Percentiles rank a stretch among this genome's conserved stretches.
Conservation (phyloP, 2,329 filamentous ascomycete species). For the Verticillium alfalfae region DNA sequence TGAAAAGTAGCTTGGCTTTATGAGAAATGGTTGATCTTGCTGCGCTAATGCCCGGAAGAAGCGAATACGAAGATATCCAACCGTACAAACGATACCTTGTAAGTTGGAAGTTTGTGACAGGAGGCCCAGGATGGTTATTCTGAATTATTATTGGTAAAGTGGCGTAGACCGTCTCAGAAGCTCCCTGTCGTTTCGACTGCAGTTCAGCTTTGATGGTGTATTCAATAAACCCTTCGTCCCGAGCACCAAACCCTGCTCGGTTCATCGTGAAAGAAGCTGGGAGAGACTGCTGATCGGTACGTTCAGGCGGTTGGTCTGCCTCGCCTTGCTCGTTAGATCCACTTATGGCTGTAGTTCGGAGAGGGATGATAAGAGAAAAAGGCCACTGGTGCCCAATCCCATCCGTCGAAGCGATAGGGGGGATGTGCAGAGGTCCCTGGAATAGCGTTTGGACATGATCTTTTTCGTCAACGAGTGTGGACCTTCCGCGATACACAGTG, state of each 20-base stretch:
- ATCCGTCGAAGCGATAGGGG: not conserved
- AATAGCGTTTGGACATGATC: constrained; percentile 10
- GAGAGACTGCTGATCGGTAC: constrained; percentile 7
- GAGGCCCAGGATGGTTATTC: constrained; percentile 6
- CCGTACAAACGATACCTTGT: not conserved
- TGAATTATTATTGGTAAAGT: constrained; percentile 16
- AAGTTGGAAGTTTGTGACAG: constrained; percentile 12
- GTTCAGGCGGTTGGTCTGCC: not conserved
- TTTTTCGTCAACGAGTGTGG: constrained; percentile 15
- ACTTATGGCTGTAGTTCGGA: not conserved
- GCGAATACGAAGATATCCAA: constrained; percentile 13
- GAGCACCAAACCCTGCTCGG: not conserved
- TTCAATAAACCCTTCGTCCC: constrained; percentile 20
- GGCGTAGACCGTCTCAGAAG: constrained; percentile 5
- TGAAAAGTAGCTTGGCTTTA: constrained; percentile 23
- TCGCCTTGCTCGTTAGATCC: not conserved
- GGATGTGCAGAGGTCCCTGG: constrained; percentile 18
- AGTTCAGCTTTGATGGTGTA: constrained; percentile 26
- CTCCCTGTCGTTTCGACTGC: not conserved
- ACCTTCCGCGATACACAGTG: constrained; percentile 15
- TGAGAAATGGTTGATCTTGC: constrained; percentile 23
- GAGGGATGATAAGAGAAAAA: constrained; percentile 20
- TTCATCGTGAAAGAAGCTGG: constrained; percentile 10
- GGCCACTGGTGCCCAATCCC: constrained; percentile 15
- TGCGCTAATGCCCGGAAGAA: constrained; percentile 23